phyloP scores from a whole-genome alignment of 2,329 filamentous ascomycete genomes.

The Davidsoniella virescens region DNA sequence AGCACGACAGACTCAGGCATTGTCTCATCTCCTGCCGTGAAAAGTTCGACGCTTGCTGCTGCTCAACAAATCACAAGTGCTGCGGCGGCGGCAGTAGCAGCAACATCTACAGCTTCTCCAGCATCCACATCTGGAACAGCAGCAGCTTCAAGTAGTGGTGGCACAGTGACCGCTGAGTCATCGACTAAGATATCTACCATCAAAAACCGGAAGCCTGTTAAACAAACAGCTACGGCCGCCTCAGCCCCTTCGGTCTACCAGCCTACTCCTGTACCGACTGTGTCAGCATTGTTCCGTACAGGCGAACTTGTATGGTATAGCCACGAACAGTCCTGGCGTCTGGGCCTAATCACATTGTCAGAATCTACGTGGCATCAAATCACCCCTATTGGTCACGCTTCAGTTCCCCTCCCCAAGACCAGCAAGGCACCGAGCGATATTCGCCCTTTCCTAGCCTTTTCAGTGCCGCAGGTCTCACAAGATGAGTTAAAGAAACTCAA shows the following conservation, averaged over 20 bases:
- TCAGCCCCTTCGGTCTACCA: conserved; percentile 1
- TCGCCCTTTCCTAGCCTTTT: conserved; percentile 35
- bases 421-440: conserved; percentile 26
- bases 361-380: conserved; percentile 21
- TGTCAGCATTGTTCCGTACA: conserved; percentile 26
- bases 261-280: conserved; percentile 12
- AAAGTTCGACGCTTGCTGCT: conserved; percentile 1
- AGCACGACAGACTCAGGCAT: not conserved
- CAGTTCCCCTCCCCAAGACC: conserved; percentile 24
- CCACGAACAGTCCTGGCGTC: conserved; percentile 30
- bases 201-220: conserved; percentile 6
- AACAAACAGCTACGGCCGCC: not conserved
- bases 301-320: conserved; percentile 37
- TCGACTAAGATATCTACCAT: conserved; percentile 11
- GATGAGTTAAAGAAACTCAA: conserved; percentile 24
- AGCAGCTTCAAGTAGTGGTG: conserved; percentile 2
- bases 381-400: conserved; percentile 25
- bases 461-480: conserved; percentile 28
- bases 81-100: not conserved
- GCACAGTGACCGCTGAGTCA: not conserved
- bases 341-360: conserved; percentile 27
- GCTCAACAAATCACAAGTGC: conserved; percentile 11
- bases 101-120: not conserved
- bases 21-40: not conserved
- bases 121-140: conserved; percentile 3